Conservation (phyloP, 805 yeast species). For the Kazachstania psychrophila region DNA sequence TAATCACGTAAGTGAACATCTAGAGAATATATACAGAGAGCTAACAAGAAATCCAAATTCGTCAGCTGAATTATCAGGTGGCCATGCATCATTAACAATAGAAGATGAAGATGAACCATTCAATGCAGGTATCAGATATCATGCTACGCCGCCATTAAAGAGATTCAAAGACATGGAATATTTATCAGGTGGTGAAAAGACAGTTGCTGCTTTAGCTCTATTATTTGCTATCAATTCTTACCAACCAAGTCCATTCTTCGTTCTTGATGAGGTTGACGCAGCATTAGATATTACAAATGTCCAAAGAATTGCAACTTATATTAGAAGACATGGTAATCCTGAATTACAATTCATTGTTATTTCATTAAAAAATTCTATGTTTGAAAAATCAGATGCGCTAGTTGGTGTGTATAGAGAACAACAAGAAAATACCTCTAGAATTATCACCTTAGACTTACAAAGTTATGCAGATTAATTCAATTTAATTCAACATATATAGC, state of each 20-base stretch:
- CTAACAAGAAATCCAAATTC: slow-evolving; percentile 52
- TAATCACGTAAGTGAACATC: slow-evolving; percentile 59
- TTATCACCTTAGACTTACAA: slow-evolving; percentile 64
- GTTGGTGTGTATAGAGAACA: slow-evolving; percentile 91
- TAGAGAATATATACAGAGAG: slow-evolving; percentile 77
- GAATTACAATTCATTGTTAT: slow-evolving; percentile 87
- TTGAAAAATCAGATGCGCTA: slow-evolving; percentile 79
- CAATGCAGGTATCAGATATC: slow-evolving; percentile 71
- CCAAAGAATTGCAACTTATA: slow-evolving; percentile 75
- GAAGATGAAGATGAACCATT: slow-evolving; percentile 91
- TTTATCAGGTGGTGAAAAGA: slow-evolving; percentile 92
- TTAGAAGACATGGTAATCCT: slow-evolving; percentile 63
- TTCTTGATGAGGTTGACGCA: slow-evolving; percentile 96
- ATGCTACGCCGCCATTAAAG: slow-evolving; percentile 95
- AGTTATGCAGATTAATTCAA: slow-evolving; percentile 43
- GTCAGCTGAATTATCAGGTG: slow-evolving; percentile 68
- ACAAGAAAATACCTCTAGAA: slow-evolving; percentile 57
- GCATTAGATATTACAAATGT: slow-evolving; percentile 90
- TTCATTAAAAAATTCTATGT: slow-evolving; percentile 76
- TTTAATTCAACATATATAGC: no score
- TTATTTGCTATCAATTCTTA: slow-evolving; percentile 83
- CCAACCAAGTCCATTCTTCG: slow-evolving; percentile 93
- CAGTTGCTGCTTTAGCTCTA: slow-evolving; percentile 90
- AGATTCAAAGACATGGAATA: slow-evolving; percentile 87
- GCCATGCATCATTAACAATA: slow-evolving; percentile 80